Percentiles rank a stretch among this genome's conserved stretches.
Evolutionary conservation across 2,329 filamentous ascomycete genomes (phyloP).

Genomic region (Scopulariopsis brevicaulis): DNA sequence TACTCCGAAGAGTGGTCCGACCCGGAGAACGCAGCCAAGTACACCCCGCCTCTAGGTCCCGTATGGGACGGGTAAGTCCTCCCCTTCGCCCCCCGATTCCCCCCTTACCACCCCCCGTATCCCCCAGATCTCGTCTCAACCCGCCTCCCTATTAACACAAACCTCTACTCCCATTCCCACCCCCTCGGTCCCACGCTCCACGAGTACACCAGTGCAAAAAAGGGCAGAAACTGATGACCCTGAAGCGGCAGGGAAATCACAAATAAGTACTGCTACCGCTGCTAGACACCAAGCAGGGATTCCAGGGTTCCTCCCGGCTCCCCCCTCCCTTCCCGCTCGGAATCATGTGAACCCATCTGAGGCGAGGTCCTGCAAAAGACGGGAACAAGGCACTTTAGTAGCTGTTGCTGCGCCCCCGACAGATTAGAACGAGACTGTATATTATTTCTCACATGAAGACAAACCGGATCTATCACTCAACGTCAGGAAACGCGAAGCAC

Average conservation of each 20-base stretch:
- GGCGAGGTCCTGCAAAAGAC: no score
- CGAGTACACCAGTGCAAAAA: not conserved
- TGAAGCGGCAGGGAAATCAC: not conserved
- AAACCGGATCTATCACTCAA: not conserved
- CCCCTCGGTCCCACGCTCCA: not conserved
- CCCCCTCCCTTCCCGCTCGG: no score
- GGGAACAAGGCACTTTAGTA: no score
- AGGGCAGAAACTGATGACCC: not conserved
- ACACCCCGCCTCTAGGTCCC: not conserved
- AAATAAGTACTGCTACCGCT: not conserved
- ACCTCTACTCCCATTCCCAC: not conserved
- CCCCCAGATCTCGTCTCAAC: not conserved
- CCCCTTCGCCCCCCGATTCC: not conserved
- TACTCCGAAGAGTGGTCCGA: conserved; percentile 4
- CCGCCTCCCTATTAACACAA: not conserved
- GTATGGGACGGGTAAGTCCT: conserved; percentile 1
- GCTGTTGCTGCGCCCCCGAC: no score
- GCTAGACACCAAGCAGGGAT: not conserved
- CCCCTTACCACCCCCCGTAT: not conserved
- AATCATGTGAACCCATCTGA: no score
- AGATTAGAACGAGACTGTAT: not conserved
- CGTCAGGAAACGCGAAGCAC: not conserved
- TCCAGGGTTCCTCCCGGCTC: no score
- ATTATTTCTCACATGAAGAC: not conserved
- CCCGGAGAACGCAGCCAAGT: conserved; percentile 1